Evolutionary conservation across 2,329 filamentous ascomycete species (phyloP).

Genomic region (Aaosphaeria pasadenensis): DNA sequence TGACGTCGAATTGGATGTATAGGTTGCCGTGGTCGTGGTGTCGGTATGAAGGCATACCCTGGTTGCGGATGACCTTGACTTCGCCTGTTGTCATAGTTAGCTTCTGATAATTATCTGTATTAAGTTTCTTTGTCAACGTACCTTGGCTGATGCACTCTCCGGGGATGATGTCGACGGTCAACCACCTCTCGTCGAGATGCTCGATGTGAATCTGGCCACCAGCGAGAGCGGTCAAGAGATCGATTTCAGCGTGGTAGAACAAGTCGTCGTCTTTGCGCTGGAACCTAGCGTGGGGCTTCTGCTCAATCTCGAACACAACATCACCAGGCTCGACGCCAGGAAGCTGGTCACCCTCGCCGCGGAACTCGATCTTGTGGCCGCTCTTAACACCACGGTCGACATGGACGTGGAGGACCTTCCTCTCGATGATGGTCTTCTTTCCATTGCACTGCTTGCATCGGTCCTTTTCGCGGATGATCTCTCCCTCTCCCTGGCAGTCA

Average conservation of each 20-base stretch:
- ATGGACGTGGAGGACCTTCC: conserved; percentile 97
- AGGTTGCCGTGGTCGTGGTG: conserved; percentile 96
- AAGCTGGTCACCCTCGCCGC: conserved; percentile 92
- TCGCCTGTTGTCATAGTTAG: conserved; percentile 57
- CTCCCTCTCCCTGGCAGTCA: conserved; percentile 95
- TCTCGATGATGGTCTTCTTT: conserved; percentile 97
- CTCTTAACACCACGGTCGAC: conserved; percentile 92
- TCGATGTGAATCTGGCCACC: conserved; percentile 90
- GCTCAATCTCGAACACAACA: conserved; percentile 97
- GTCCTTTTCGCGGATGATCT: conserved; percentile 95
- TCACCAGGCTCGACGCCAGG: conserved; percentile 92
- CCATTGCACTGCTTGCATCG: conserved; percentile 94
- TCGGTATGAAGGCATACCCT: conserved; percentile 94
- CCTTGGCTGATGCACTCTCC: conserved; percentile 93
- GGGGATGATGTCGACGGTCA: conserved; percentile 86
- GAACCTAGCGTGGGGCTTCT: conserved; percentile 96
- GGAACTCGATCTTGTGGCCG: conserved; percentile 96
- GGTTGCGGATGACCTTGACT: conserved; percentile 90
- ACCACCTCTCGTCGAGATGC: conserved; percentile 95
- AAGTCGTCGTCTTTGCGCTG: conserved; percentile 95
- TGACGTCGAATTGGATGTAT: conserved; percentile 96
- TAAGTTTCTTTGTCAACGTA: conserved; percentile 50
- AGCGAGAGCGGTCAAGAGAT: conserved; percentile 89
- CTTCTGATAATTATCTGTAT: not conserved
- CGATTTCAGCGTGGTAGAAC: conserved; percentile 92